These are phyloP conservation scores for Phialophora verrucosa DNA, from an alignment of 2,329 filamentous ascomycete species.

Conservation along the genomic window DNA sequence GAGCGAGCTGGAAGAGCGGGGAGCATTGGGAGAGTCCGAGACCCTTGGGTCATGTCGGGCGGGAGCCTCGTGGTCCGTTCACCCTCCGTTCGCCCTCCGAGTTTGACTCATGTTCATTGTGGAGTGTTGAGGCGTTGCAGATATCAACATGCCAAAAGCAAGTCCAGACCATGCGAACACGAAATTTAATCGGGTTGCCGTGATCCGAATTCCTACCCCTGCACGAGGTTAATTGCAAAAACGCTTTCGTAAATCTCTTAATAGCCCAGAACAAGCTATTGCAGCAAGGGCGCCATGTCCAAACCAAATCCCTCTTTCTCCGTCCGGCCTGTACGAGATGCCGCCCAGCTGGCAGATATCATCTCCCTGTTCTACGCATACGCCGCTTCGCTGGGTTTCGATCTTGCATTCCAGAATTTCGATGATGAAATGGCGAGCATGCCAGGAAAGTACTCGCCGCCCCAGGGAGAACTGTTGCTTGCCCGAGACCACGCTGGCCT, in stretches of 20 bases:
- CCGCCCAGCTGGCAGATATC: constrained; percentile 52
- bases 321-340: constrained; percentile 46
- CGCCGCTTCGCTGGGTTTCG: constrained; percentile 55
- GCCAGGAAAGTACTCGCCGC: constrained; percentile 60
- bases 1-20: neutral
- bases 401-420: constrained; percentile 64
- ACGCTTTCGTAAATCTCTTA: neutral
- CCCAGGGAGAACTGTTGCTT: constrained; percentile 57
- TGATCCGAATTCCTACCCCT: neutral
- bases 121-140: neutral
- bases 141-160: constrained; percentile 16
- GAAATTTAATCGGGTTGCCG: neutral
- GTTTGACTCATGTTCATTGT: neutral
- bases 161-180: neutral
- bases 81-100: neutral
- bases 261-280: no score
- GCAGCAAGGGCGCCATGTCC: constrained; percentile 10
- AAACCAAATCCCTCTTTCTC: constrained; percentile 15
- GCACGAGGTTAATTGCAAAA: neutral
- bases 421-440: constrained; percentile 57
- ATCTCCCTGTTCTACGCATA: constrained; percentile 53
- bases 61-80: neutral
- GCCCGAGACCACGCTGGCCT: constrained; percentile 44
- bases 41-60: neutral
- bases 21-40: neutral